phyloP scores from a whole-genome alignment of 108 stramenopile species.

The Licmophora abbreviata region DNA sequence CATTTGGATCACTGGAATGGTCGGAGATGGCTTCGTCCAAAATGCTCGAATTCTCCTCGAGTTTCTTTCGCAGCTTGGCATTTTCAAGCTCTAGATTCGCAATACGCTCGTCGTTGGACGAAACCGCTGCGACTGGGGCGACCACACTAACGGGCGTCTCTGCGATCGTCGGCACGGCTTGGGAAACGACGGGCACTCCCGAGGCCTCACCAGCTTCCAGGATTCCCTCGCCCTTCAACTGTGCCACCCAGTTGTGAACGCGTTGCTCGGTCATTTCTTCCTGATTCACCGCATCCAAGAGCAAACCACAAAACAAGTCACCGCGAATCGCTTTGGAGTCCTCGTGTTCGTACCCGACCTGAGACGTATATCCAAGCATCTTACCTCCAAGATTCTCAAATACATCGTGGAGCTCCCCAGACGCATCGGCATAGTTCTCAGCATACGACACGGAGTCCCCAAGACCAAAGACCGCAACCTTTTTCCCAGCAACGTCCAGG shows the following conservation, averaged over 20 bases:
- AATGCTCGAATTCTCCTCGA: conserved; percentile 21
- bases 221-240: conserved; percentile 66
- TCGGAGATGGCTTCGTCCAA: conserved; percentile 26
- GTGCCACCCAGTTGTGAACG: conserved; percentile 69
- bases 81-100: conserved; percentile 3
- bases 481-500: conserved; percentile 55
- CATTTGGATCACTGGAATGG: conserved; percentile 20
- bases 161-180: background rate
- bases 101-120: background rate
- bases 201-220: conserved; percentile 26
- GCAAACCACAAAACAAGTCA: conserved; percentile 76
- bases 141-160: conserved; percentile 4
- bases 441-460: conserved; percentile 71
- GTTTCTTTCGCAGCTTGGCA: no score
- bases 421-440: conserved; percentile 84
- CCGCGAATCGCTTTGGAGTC: conserved; percentile 73
- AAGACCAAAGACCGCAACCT: conserved; percentile 83
- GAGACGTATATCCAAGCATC: conserved; percentile 67
- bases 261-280: conserved; percentile 71
- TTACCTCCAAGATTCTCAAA: conserved; percentile 69
- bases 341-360: conserved; percentile 79
- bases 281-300: conserved; percentile 79
- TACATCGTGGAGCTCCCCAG: conserved; percentile 84
- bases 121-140: no score
- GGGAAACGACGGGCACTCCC: conserved; percentile 10